Conservation (phyloP, 2,329 filamentous ascomycete species). For the Trichoderma cornu-damae region DNA sequence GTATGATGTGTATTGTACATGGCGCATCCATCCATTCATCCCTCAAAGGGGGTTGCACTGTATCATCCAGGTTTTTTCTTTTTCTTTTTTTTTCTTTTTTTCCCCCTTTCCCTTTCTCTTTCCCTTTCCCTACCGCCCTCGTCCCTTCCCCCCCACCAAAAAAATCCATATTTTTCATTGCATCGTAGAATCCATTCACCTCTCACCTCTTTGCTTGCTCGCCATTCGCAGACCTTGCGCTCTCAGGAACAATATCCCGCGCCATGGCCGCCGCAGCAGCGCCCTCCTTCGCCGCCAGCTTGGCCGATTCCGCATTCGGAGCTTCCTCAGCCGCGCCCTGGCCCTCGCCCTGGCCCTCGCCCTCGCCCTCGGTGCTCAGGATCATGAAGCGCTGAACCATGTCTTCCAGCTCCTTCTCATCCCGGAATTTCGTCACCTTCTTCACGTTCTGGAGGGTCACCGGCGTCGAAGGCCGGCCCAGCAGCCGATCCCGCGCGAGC, state of each 20-base stretch:
- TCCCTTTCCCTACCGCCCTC: no score
- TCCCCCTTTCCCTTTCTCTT: no score
- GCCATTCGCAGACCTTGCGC: constrained; percentile 22
- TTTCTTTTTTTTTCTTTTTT: neutral
- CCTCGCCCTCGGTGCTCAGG: constrained; percentile 23
- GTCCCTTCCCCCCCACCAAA: neutral
- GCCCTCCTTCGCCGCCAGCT: constrained; percentile 28
- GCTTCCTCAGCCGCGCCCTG: constrained; percentile 10
- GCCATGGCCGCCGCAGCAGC: constrained; percentile 32
- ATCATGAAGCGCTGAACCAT: constrained; percentile 48
- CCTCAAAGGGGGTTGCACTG: neutral
- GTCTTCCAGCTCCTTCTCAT: constrained; percentile 61
- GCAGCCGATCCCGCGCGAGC: constrained; percentile 58
- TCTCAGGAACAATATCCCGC: constrained; percentile 28
- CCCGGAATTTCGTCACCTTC: constrained; percentile 79
- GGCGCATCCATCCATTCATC: constrained; percentile 3
- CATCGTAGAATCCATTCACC: constrained; percentile 10
- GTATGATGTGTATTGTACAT: constrained; percentile 20
- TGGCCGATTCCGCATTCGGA: constrained; percentile 23
- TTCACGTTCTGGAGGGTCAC: constrained; percentile 72
- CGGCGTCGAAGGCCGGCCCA: constrained; percentile 57
- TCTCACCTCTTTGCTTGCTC: constrained; percentile 17
- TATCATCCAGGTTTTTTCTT: neutral
- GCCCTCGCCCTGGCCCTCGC: constrained; percentile 16
- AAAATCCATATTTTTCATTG: neutral